phyloP scores from a whole-genome alignment of 208 protist genomes.

The Crithidia sp. region DNA sequence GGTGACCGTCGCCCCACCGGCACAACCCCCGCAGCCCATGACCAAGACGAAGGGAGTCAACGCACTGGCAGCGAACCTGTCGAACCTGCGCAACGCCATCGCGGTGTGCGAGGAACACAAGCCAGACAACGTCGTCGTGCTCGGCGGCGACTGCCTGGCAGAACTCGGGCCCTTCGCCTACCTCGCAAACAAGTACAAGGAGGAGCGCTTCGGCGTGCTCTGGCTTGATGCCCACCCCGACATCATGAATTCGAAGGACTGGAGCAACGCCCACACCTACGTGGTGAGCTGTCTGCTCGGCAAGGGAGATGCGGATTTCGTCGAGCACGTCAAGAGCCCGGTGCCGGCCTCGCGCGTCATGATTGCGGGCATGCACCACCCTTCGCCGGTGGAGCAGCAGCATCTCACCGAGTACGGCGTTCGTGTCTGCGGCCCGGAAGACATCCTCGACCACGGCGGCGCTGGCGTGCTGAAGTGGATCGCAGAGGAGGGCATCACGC shows the following conservation, averaged over 20 bases:
- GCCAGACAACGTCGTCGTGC: slow-evolving; percentile 30
- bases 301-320: slow-evolving; percentile 24
- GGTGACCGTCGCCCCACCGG: slow-evolving; percentile 2
- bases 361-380: slow-evolving; percentile 29
- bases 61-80: slow-evolving; percentile 13
- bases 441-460: slow-evolving; percentile 7
- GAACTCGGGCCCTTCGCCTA: slow-evolving; percentile 46
- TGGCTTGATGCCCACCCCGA: slow-evolving; percentile 48
- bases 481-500: slow-evolving; percentile 35
- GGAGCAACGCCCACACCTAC: slow-evolving; percentile 34
- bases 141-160: slow-evolving; percentile 43
- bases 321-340: slow-evolving; percentile 5
- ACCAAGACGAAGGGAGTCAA: slow-evolving; percentile 12
- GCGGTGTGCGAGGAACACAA: slow-evolving; percentile 11
- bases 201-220: slow-evolving; percentile 37
- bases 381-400: slow-evolving; percentile 15
- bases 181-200: slow-evolving; percentile 26
- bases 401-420: slow-evolving; percentile 30
- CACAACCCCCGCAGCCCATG: neutral
- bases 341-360: slow-evolving; percentile 26
- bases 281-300: slow-evolving; percentile 22
- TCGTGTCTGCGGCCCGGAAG: slow-evolving; percentile 21
- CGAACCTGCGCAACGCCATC: slow-evolving; percentile 15
- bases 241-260: slow-evolving; percentile 31
- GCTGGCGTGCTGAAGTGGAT: slow-evolving; percentile 36